Evolutionary conservation across 179 eudicot genomes (phyloP).

Genomic region (Beta lomatogona): DNA sequence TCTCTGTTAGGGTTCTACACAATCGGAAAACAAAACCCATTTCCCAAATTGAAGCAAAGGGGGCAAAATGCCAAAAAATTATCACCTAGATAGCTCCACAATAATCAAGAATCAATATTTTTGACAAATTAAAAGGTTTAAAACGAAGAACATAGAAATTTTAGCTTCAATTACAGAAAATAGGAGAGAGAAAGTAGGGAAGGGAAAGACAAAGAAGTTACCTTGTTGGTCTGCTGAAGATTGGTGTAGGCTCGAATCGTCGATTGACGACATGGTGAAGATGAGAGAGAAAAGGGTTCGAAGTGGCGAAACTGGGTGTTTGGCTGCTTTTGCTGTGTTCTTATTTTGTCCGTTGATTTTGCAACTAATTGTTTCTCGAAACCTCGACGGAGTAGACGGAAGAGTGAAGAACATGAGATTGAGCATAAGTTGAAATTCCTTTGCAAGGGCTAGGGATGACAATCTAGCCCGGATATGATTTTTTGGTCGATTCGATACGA

Average conservation of each 20-base stretch:
- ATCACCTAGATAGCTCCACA: background rate
- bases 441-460: no score
- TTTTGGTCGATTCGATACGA: no score
- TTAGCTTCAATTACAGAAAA: background rate
- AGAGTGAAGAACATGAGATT: background rate
- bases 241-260: background rate
- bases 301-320: background rate
- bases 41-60: background rate
- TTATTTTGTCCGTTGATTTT: background rate
- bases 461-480: no score
- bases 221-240: constrained; percentile 1
- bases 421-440: background rate
- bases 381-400: background rate
- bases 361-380: background rate
- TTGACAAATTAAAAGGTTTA: background rate
- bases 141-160: background rate
- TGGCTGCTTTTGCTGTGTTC: background rate
- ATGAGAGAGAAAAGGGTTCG: background rate
- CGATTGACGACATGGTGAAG: constrained; percentile 5
- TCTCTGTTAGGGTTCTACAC: background rate
- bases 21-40: background rate
- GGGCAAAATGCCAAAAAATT: no score
- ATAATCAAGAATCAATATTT: background rate
- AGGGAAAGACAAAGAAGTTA: background rate
- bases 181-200: background rate